Conservation (phyloP, 2,329 filamentous ascomycete species). For the Diaporthe eres region DNA sequence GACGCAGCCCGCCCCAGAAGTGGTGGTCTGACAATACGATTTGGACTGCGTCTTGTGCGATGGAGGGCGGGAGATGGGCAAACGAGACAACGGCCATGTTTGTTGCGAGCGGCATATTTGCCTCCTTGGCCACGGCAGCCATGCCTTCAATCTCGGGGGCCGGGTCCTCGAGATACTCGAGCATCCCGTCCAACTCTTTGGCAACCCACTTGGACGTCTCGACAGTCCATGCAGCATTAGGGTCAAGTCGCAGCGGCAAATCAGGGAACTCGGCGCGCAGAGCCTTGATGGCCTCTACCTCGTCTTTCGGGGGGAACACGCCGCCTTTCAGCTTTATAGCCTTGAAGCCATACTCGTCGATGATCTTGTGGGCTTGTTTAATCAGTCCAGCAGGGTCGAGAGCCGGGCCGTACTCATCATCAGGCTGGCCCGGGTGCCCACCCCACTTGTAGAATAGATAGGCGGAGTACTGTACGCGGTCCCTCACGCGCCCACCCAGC, state of each 20-base stretch:
- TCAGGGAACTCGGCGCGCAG: slow-evolving; percentile 54
- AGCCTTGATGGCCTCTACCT: slow-evolving; percentile 56
- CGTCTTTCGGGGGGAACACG: slow-evolving; percentile 56
- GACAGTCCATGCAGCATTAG: slow-evolving; percentile 56
- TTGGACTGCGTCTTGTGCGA: slow-evolving; percentile 56
- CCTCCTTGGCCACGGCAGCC: slow-evolving; percentile 57
- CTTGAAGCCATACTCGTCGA: slow-evolving; percentile 59
- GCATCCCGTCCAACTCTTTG: slow-evolving; percentile 47
- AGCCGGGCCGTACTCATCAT: slow-evolving; percentile 57
- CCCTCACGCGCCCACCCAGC: slow-evolving; percentile 56
- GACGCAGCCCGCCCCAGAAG: slow-evolving; percentile 59
- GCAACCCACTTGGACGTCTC: slow-evolving; percentile 55
- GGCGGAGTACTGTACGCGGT: slow-evolving; percentile 58
- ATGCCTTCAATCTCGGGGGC: slow-evolving; percentile 58
- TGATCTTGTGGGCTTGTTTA: slow-evolving; percentile 54
- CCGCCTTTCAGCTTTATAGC: slow-evolving; percentile 60
- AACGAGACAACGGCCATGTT: slow-evolving; percentile 61
- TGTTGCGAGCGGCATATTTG: slow-evolving; percentile 58
- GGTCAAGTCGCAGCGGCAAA: slow-evolving; percentile 54
- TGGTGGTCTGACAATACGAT: slow-evolving; percentile 59
- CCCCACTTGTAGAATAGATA: slow-evolving; percentile 61
- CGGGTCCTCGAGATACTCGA: slow-evolving; percentile 58
- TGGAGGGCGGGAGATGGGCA: slow-evolving; percentile 54
- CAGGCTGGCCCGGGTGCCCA: slow-evolving; percentile 54
- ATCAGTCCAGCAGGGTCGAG: slow-evolving; percentile 53